Conservation (phyloP, 345 rosid species). For the Raphanus raphanistrum region DNA sequence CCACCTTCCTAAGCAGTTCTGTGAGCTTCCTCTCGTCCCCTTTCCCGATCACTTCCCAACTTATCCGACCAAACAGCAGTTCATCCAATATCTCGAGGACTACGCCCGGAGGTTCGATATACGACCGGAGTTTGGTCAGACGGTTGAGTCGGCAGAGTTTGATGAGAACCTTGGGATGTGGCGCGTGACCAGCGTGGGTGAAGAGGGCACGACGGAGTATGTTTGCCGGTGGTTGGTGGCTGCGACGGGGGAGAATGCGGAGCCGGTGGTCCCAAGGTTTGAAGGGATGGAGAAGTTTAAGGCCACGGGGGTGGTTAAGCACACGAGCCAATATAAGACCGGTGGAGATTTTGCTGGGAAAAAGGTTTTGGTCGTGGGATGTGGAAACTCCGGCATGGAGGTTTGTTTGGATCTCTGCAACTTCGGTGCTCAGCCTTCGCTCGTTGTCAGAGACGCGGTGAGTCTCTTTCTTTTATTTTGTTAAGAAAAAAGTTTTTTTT, state of each 20-base stretch:
- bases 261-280: constrained; percentile 65
- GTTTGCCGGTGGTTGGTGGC: constrained; percentile 73
- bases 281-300: constrained; percentile 64
- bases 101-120: constrained; percentile 50
- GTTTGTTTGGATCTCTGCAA: constrained; percentile 94
- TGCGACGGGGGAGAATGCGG: constrained; percentile 97
- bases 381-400: constrained; percentile 99
- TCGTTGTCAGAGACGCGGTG: constrained; percentile 87
- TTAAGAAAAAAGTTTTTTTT: no score
- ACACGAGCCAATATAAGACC: constrained; percentile 64
- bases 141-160: constrained; percentile 55
- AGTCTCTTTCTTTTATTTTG: constrained; percentile 24
- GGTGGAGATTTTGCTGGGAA: constrained; percentile 68
- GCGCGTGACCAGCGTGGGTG: constrained; percentile 49
- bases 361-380: constrained; percentile 89
- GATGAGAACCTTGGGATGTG: constrained; percentile 51
- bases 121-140: constrained; percentile 54
- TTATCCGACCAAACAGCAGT: constrained; percentile 75
- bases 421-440: constrained; percentile 68
- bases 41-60: constrained; percentile 60
- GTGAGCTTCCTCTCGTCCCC: constrained; percentile 72
- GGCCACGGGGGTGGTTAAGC: constrained; percentile 49
- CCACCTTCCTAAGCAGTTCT: constrained; percentile 77
- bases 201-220: constrained; percentile 47
- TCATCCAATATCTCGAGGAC: constrained; percentile 58